Percentiles rank a stretch among this genome's conserved stretches.
Conservation (phyloP, 441 rosid species). For the Pelargonium australe region DNA sequence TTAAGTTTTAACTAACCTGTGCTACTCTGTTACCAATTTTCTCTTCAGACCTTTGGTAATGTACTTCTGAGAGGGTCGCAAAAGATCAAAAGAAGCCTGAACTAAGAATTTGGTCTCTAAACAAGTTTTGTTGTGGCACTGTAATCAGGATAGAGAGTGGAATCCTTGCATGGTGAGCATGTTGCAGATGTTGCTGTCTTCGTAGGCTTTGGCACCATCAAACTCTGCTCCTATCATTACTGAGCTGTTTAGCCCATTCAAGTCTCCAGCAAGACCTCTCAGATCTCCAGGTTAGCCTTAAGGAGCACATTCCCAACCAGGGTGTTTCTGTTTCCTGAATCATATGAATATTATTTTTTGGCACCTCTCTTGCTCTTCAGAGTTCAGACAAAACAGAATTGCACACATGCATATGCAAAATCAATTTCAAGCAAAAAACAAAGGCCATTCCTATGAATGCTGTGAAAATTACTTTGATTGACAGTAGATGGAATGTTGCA, state of each 20-base stretch:
- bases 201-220: constrained; percentile 93
- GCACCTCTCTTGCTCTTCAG: not conserved
- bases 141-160: constrained; percentile 60
- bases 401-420: too few species aligned
- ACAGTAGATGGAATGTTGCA: too few species aligned
- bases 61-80: constrained; percentile 34
- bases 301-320: constrained; percentile 92
- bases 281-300: constrained; percentile 88
- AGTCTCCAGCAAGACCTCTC: constrained; percentile 70
- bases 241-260: constrained; percentile 56
- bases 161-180: constrained; percentile 57
- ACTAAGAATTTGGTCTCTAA: constrained; percentile 78
- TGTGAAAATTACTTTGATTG: too few species aligned
- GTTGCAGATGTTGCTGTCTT: constrained; percentile 89
- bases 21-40: constrained; percentile 89
- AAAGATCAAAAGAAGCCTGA: constrained; percentile 33
- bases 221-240: constrained; percentile 82
- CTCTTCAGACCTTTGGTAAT: constrained; percentile 89
- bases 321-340: constrained; percentile 72
- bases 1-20: constrained; percentile 32
- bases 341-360: not conserved
- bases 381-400: too few species aligned
- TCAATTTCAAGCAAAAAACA: too few species aligned
- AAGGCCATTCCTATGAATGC: too few species aligned
- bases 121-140: constrained; percentile 82